Evolutionary conservation across 2,329 filamentous ascomycete species (phyloP).

Genomic region (Cordyceps javanica): DNA sequence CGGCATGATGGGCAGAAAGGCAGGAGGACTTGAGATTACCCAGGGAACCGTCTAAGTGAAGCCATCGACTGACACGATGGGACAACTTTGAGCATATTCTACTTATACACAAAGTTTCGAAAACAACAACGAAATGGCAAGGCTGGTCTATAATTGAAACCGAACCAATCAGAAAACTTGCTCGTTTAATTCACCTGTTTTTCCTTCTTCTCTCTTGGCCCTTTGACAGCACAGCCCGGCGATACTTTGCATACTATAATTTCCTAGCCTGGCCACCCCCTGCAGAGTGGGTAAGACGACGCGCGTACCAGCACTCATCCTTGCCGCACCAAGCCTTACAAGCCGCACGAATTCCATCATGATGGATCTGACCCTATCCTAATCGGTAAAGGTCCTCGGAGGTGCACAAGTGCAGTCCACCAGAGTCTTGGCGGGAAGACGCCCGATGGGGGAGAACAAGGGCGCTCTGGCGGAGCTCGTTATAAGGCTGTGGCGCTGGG

Average conservation of each 20-base stretch:
- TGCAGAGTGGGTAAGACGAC: not conserved
- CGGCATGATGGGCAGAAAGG: not conserved
- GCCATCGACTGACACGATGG: not conserved
- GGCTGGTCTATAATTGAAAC: not conserved
- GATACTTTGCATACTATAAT: not conserved
- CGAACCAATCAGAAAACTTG: not conserved
- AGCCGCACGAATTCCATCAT: not conserved
- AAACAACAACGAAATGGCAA: not conserved
- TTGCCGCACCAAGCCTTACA: not conserved
- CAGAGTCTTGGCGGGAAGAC: not conserved
- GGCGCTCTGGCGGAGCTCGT: too few species aligned
- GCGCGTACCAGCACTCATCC: not conserved
- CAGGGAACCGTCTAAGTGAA: not conserved
- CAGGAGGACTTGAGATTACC: too few species aligned
- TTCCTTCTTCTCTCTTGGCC: not conserved
- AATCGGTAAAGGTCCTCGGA: not conserved
- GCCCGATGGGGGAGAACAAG: not conserved
- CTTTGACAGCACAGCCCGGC: not conserved
- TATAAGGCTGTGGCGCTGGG: not conserved
- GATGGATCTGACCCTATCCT: not conserved
- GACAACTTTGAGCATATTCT: not conserved
- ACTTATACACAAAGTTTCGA: not conserved
- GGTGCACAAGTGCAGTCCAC: not conserved
- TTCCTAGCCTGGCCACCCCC: not conserved
- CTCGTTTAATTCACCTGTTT: not conserved